Evolutionary conservation across 805 yeast species (phyloP).

Genomic region (Saturnispora dispora): DNA sequence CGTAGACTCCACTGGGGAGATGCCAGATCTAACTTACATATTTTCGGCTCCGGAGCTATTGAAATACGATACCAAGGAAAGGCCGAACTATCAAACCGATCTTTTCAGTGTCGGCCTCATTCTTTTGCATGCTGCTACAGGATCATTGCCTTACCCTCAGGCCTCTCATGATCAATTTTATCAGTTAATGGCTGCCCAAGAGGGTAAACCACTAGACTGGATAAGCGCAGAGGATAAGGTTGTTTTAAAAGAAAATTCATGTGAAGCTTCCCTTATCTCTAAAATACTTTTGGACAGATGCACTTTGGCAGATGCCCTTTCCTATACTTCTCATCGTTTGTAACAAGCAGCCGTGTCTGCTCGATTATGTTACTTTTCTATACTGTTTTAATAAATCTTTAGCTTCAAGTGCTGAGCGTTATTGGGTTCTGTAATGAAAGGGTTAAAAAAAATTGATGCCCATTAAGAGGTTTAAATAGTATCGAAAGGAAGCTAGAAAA

Average conservation of each 20-base stretch:
- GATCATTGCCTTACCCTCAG: conserved; percentile 34
- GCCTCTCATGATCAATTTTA: conserved; percentile 24
- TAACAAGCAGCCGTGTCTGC: not conserved
- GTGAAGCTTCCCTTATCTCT: conserved; percentile 18
- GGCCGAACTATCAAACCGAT: conserved; percentile 29
- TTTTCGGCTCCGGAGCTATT: conserved; percentile 42
- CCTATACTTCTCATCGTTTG: not conserved
- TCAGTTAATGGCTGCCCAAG: conserved; percentile 27
- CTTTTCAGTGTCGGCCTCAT: conserved; percentile 39
- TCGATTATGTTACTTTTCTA: not conserved
- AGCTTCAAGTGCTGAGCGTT: not conserved
- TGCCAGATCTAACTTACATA: conserved; percentile 30
- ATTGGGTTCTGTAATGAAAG: not conserved
- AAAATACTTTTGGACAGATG: conserved; percentile 25
- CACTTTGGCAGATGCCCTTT: conserved; percentile 16
- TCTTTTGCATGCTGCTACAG: conserved; percentile 37
- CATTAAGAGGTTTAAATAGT: not conserved
- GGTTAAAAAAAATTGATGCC: not conserved
- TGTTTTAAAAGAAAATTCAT: conserved; percentile 17
- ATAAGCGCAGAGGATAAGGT: conserved; percentile 21
- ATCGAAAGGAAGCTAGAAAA: not conserved
- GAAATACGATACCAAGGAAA: conserved; percentile 21
- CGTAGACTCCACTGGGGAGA: conserved; percentile 15
- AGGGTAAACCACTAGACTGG: conserved; percentile 27
- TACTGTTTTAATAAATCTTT: not conserved